Conservation (phyloP, 2,329 filamentous ascomycete genomes). For the Chrysosporium queenslandicum region DNA sequence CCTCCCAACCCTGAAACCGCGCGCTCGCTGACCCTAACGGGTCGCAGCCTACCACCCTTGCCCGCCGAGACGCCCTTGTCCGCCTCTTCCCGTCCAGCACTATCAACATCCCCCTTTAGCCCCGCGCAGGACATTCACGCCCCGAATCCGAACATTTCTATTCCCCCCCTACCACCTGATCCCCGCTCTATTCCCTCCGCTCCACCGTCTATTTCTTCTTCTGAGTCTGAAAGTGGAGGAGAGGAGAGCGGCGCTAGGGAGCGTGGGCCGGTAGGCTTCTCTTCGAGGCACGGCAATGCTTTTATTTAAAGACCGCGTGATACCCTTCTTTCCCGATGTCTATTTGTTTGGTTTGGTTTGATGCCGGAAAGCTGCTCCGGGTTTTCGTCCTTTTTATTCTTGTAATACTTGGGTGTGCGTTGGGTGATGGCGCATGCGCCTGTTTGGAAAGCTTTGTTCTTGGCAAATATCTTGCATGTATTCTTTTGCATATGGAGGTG, state of each 20-base stretch:
- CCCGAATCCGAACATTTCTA: conserved; percentile 3
- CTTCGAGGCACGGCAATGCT: not conserved
- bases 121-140: not conserved
- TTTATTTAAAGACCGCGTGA: conserved; percentile 5
- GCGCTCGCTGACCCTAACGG: not conserved
- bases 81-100: too few relatives aligned
- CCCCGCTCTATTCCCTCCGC: conserved; percentile 2
- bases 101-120: not conserved
- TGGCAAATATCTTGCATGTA: too few relatives aligned
- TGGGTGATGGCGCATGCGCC: too few relatives aligned
- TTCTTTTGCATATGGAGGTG: too few relatives aligned
- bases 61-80: not conserved
- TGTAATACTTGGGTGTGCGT: too few relatives aligned
- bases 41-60: conserved; percentile 2
- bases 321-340: too few relatives aligned
- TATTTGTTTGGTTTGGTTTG: too few relatives aligned
- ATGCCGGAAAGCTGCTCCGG: too few relatives aligned
- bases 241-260: not conserved
- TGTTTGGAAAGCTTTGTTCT: too few relatives aligned
- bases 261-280: not conserved
- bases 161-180: conserved; percentile 4
- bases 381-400: too few relatives aligned
- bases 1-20: not conserved
- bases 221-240: not conserved
- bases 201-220: conserved; percentile 4